A percentile compares a stretch with the other conserved stretches of the same genome.
Evolutionary conservation across 1,139 yeast species (phyloP).

Genomic region (Kodamaea fungicola): DNA sequence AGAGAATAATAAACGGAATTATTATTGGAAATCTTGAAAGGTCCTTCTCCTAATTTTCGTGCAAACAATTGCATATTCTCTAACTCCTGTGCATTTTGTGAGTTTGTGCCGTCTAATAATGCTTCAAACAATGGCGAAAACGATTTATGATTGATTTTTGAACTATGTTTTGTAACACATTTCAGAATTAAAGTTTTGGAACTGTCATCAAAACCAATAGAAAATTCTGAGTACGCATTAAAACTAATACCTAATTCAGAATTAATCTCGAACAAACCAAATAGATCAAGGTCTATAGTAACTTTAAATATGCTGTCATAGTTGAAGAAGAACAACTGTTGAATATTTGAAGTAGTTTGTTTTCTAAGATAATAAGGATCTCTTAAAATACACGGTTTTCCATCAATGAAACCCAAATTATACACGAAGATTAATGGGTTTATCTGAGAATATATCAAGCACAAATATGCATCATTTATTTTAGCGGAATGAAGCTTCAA

Average conservation of each 20-base stretch:
- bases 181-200: neutral
- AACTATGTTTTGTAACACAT: neutral
- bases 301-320: neutral
- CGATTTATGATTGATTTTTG: neutral
- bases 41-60: constrained; percentile 26
- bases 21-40: constrained; percentile 9
- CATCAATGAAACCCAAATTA: constrained; percentile 39
- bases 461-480: constrained; percentile 21
- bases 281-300: constrained; percentile 8
- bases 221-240: constrained; percentile 4
- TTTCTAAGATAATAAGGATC: constrained; percentile 34
- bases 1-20: constrained; percentile 18
- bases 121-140: neutral
- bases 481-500: constrained; percentile 34
- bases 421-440: constrained; percentile 40
- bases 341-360: constrained; percentile 9
- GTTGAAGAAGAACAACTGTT: constrained; percentile 13
- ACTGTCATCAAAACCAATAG: neutral
- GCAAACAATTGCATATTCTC: constrained; percentile 25
- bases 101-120: too few relatives aligned
- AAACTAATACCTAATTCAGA: constrained; percentile 14
- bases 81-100: constrained; percentile 9
- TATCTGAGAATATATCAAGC: constrained; percentile 40
- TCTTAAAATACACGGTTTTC: constrained; percentile 34
- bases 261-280: constrained; percentile 19